Base-by-base conservation (phyloP, 495 filamentous ascomycete species). In the Pyrenula aspistea region DNA sequence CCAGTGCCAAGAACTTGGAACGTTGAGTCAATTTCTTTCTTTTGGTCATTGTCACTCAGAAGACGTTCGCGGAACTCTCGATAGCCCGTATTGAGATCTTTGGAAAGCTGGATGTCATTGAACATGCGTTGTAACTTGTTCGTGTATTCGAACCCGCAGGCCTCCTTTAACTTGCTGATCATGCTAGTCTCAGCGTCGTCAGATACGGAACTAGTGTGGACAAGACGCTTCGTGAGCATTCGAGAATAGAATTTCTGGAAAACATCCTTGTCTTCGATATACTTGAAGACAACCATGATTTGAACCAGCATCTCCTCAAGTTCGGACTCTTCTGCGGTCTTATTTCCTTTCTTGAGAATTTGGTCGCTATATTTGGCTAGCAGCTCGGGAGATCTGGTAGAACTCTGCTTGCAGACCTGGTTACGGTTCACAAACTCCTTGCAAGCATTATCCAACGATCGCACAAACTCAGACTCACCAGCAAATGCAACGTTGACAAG, bases 101-200 rank as follows among this genome's bases (percentile, higher is more conserved):
- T 94, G 62, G 91, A 96, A 54, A 95, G 93, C 67, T 96, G 93
- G 73, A 99, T 97, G 63, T 99, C 93, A 67, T 96, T 91, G 80
- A 97, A 97, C 93, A 99, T 99, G 63, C 94, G 91, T 74, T 97
- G 93, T 53, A 99, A 76, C 70, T 96, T 97, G 76, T 97, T 97
- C 61, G 93, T 99, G 67, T 99, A 99, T 68, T 99, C 93, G 59
- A 94, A 97, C 60, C 93, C 93, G 65, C 93, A 97, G 0, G 92
- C 93, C 67, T 99, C 93, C 75, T 97, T 99, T 60, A 99, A 79
- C 71, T 99, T 99, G 76, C 86, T 88, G 69, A 99, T 97, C 93
- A 99, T 99, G 69, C 88, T 96, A 0, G 91, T 96, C 72, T 99
- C 93, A 0, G 93, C 92, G 69, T 99, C 94, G 62, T 95, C 91